These are phyloP conservation scores for Vitis hybrid DNA, from an alignment of 177 flowering plant species.

Conservation along the genomic window DNA sequence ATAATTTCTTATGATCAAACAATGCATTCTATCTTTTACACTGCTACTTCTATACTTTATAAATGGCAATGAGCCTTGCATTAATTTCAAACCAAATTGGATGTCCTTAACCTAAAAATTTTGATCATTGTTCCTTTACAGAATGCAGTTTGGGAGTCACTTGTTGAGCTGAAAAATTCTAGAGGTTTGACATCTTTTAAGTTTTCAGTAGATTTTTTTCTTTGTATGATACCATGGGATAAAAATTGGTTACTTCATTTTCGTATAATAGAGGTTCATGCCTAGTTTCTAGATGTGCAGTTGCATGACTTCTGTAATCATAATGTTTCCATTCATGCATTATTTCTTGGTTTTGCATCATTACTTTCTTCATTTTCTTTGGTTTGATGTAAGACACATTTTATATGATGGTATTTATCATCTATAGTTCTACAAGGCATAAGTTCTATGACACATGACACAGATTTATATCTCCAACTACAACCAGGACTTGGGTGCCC, in stretches of 20 bases:
- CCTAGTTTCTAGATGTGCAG: background rate
- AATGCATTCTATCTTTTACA: no score
- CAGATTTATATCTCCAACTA: no score
- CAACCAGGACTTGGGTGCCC: no score
- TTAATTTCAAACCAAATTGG: background rate
- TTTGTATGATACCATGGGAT: background rate
- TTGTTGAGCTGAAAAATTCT: constrained; percentile 25
- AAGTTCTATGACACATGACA: no score
- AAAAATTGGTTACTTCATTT: background rate
- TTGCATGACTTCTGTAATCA: background rate
- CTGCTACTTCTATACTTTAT: no score
- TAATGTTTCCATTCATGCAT: background rate
- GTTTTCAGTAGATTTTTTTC: constrained; percentile 9
- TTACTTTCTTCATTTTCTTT: background rate
- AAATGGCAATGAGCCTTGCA: background rate
- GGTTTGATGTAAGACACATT: background rate
- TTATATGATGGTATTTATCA: background rate
- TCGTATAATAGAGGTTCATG: background rate
- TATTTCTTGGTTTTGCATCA: background rate
- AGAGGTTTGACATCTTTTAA: constrained; percentile 30
- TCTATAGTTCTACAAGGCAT: no score
- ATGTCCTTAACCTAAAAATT: constrained; percentile 1
- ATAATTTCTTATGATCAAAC: no score
- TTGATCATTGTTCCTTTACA: constrained; percentile 17
- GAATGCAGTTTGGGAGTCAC: constrained; percentile 51